Percentiles rank a stretch among this genome's conserved stretches.
Conservation (phyloP, 2,329 filamentous ascomycete genomes). For the Fusarium sp. region DNA sequence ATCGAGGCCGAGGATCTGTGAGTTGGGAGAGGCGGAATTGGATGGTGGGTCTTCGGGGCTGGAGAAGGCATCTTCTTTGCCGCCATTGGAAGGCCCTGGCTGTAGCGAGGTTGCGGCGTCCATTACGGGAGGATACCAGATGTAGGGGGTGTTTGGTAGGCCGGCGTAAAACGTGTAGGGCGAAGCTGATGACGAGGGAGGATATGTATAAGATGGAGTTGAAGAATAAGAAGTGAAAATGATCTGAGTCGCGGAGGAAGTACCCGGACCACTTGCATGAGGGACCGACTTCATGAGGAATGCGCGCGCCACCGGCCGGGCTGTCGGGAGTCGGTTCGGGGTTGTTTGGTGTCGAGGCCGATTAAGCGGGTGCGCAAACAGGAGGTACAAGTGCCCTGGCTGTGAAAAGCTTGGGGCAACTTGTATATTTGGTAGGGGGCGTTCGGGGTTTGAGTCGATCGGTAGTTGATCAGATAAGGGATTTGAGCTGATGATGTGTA, state of each 20-base stretch:
- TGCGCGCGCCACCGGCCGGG: neutral
- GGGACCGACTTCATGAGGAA: conserved; percentile 21
- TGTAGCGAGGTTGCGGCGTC: conserved; percentile 19
- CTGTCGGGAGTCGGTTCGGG: conserved; percentile 12
- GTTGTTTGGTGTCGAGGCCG: conserved; percentile 5
- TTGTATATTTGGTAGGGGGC: neutral
- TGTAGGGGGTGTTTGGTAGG: conserved; percentile 11
- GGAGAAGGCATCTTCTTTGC: conserved; percentile 30
- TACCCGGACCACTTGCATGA: conserved; percentile 17
- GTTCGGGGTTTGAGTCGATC: neutral
- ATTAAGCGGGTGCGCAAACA: neutral
- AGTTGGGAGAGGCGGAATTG: conserved; percentile 42
- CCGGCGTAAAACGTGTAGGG: conserved; percentile 35
- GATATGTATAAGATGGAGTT: conserved; percentile 17
- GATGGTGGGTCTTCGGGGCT: conserved; percentile 31
- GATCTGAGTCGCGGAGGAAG: conserved; percentile 16
- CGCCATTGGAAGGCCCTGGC: neutral
- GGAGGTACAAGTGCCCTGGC: neutral
- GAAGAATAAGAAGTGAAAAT: conserved; percentile 20
- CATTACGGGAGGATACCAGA: conserved; percentile 36
- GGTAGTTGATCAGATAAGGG: neutral
- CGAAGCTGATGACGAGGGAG: conserved; percentile 16
- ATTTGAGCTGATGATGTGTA: neutral
- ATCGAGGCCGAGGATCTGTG: conserved; percentile 22
- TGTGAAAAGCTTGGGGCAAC: neutral